Evolutionary conservation across 2,329 filamentous ascomycete genomes (phyloP), one percentile per base, ranked within the genome.

Genomic region (Cytospora chrysosperma): DNA sequence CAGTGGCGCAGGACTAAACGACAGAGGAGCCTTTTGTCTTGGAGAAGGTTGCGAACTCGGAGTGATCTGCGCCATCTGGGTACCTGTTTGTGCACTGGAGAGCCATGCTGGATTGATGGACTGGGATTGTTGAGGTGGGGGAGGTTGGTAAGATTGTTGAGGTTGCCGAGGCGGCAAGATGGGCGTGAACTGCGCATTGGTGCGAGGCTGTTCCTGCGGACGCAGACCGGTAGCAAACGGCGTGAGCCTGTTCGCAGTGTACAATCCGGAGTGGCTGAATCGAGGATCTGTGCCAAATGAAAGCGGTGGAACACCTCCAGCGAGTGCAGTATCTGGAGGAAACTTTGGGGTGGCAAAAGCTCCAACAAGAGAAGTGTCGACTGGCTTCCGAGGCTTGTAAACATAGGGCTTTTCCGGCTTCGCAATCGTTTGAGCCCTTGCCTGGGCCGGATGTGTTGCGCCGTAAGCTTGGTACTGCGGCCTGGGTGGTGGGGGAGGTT

Each of bases 391-490:
- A 1, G 82, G 81, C 67, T 85, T 85, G 71, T 85, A 85, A 37
- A 78, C 75, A 65, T 85, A 85, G 6, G 82, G 82, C 70, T 79
- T 85, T 34, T 79, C 78, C 8, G 74, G 65, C 56, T 74, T 76
- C 9, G 63, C 50, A 3, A 64, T 37, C 2, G 67, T 47, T 3
- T 52, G 50, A n/a, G 51, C 27, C 51, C 53, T 62, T n/a, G 65
- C 52, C 32, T 63, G 65, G 27, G 60, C 34, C 21, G 67, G 65
- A 32, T 68, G 68, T n/a, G 63, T 59, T 7, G 67, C 67, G n/a
- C 67, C 54, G 30, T 62, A 65, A 10, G 60, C 52, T 47, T 63
- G 70, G 17, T 67, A 52, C 59, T 67, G 70, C 49, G 67, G 68
- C 19, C 62, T 66, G 27, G 63, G 60, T 26, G 62, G 59, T 49